These are phyloP conservation scores for Aplosporella prunicola DNA, from an alignment of 2,329 filamentous ascomycete genomes.

Conservation along the genomic window DNA sequence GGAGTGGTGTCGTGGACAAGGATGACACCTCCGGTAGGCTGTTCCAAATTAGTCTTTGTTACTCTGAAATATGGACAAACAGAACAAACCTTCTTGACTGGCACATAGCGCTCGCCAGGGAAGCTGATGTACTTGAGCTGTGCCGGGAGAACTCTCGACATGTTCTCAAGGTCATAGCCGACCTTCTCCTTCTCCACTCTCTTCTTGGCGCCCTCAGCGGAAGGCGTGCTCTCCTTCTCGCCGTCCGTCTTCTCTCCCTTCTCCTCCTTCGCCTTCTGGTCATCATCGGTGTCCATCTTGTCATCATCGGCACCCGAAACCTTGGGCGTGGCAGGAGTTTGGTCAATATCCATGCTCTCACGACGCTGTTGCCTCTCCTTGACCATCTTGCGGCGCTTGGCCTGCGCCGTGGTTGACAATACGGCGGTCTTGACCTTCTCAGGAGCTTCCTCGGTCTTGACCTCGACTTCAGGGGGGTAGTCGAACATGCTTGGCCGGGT, in stretches of 20 bases:
- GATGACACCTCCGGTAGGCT: conserved; percentile 90
- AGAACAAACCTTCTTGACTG: conserved; percentile 68
- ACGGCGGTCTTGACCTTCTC: conserved; percentile 93
- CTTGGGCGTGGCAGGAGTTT: conserved; percentile 65
- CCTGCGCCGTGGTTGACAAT: conserved; percentile 91
- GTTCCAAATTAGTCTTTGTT: conserved; percentile 13
- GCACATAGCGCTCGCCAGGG: conserved; percentile 80
- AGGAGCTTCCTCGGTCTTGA: conserved; percentile 87
- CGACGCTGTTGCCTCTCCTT: conserved; percentile 83
- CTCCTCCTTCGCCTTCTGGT: conserved; percentile 34
- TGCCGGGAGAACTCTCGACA: conserved; percentile 83
- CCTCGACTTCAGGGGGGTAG: conserved; percentile 92
- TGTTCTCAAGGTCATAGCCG: conserved; percentile 92
- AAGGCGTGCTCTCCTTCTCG: conserved; percentile 47
- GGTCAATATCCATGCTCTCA: conserved; percentile 93
- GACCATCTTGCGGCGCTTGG: conserved; percentile 86
- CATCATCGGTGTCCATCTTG: conserved; percentile 70
- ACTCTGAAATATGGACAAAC: too few species aligned
- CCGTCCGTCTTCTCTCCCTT: conserved; percentile 31
- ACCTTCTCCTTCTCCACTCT: conserved; percentile 93
- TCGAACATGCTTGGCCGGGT: conserved; percentile 93
- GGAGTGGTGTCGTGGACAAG: conserved; percentile 80
- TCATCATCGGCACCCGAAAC: conserved; percentile 51
- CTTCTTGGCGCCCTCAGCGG: conserved; percentile 62
- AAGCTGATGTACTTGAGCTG: conserved; percentile 97